Conservation (phyloP, 495 filamentous ascomycete species). For the Trichoderma asperelloides region DNA sequence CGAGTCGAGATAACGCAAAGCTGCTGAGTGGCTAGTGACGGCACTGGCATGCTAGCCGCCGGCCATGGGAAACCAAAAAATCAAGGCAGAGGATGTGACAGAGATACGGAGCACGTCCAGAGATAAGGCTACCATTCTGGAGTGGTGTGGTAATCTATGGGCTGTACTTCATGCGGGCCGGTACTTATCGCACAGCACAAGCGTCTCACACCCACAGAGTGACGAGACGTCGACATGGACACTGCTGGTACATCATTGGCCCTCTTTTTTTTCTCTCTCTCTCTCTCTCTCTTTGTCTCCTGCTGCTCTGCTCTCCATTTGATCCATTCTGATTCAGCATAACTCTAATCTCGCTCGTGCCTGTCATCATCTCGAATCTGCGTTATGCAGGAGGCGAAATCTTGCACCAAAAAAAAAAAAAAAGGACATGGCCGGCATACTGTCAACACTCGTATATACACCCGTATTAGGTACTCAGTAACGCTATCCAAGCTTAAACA, state of each 20-base stretch:
- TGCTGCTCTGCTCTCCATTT: neutral
- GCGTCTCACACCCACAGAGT: neutral
- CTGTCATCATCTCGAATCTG: neutral
- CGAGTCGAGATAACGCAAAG: no score
- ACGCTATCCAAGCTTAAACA: no score
- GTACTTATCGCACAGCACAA: neutral
- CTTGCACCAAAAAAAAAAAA: no score
- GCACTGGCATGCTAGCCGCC: neutral
- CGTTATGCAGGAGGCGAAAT: no score
- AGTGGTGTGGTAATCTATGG: neutral
- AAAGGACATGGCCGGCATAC: no score
- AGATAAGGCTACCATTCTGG: neutral
- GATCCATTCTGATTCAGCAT: neutral
- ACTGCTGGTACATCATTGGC: neutral
- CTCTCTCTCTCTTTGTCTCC: neutral
- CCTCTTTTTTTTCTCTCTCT: neutral
- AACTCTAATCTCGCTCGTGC: neutral
- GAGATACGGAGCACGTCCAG: neutral
- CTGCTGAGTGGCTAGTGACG: no score
- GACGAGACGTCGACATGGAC: neutral
- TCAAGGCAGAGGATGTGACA: neutral
- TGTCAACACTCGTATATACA: no score
- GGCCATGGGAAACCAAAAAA: neutral
- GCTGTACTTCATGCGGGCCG: neutral
- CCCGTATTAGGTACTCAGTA: no score